Evolutionary conservation across 345 rosid genomes (phyloP).

Genomic region (Kernera saxatilis): DNA sequence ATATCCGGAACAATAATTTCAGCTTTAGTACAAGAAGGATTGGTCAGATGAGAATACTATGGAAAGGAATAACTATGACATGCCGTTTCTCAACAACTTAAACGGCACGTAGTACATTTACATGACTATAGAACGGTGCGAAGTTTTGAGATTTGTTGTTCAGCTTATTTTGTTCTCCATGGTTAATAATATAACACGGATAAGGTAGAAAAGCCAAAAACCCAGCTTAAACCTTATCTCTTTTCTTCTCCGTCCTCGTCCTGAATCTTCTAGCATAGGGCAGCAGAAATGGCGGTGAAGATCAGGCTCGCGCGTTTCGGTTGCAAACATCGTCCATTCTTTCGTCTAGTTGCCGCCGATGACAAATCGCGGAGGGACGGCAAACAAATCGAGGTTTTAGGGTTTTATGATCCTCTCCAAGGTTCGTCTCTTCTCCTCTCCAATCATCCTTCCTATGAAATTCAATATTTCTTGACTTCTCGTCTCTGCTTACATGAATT

Average conservation of each 20-base stretch:
- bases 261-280: neutral
- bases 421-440: conserved; percentile 31
- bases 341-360: conserved; percentile 71
- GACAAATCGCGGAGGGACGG: conserved; percentile 85
- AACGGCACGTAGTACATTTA: conserved; percentile 7
- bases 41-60: no score
- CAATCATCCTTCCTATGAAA: neutral
- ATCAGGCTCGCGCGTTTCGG: conserved; percentile 70
- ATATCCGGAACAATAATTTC: no score
- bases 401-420: conserved; percentile 77
- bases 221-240: neutral
- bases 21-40: no score
- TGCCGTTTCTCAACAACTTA: neutral
- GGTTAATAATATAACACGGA: neutral
- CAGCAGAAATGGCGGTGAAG: conserved; percentile 57
- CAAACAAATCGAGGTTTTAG: conserved; percentile 75
- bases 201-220: neutral
- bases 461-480: neutral
- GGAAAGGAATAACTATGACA: neutral
- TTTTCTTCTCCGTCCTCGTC: neutral
- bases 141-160: neutral
- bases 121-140: neutral
- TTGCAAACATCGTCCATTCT: conserved; percentile 70
- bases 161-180: neutral
- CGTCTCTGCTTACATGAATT: neutral